phyloP scores from a whole-genome alignment of 768 basidiomycete genomes.

The Naganishia friedmannii region DNA sequence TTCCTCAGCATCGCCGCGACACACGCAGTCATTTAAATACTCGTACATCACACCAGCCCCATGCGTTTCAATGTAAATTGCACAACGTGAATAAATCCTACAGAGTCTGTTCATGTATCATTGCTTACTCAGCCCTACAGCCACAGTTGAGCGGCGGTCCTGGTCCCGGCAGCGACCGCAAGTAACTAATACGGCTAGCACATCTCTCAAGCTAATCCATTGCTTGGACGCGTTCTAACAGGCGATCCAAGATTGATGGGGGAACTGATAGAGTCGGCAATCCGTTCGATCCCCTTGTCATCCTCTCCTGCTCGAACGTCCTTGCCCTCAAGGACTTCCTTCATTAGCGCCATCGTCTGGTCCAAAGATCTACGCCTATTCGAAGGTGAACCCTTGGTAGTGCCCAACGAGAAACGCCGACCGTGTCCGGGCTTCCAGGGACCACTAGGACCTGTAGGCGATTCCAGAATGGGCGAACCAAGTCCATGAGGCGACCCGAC shows the following conservation, averaged over 20 bases:
- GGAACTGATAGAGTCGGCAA: slow-evolving; percentile 51
- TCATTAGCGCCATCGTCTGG: slow-evolving; percentile 91
- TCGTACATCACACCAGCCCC: neutral
- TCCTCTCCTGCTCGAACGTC: slow-evolving; percentile 49
- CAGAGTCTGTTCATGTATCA: neutral
- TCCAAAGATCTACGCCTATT: slow-evolving; percentile 86
- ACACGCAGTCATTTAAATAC: neutral
- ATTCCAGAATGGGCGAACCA: slow-evolving; percentile 34
- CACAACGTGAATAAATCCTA: slow-evolving; percentile 1
- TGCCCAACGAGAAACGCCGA: slow-evolving; percentile 80
- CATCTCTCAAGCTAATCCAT: neutral
- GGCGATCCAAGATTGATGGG: slow-evolving; percentile 33
- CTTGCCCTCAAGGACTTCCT: slow-evolving; percentile 82
- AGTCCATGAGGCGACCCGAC: slow-evolving; percentile 24
- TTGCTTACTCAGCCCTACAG: neutral
- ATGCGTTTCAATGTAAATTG: slow-evolving; percentile 5
- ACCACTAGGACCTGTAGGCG: slow-evolving; percentile 41
- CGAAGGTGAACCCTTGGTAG: slow-evolving; percentile 91
- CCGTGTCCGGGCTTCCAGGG: slow-evolving; percentile 57
- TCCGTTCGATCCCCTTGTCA: slow-evolving; percentile 49
- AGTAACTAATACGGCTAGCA: neutral
- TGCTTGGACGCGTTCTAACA: slow-evolving; percentile 3
- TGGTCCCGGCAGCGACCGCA: neutral
- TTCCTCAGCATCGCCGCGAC: neutral
- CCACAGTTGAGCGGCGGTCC: neutral